Conservation (phyloP, 352 stramenopile species). For the Pythium phragmiticola region DNA sequence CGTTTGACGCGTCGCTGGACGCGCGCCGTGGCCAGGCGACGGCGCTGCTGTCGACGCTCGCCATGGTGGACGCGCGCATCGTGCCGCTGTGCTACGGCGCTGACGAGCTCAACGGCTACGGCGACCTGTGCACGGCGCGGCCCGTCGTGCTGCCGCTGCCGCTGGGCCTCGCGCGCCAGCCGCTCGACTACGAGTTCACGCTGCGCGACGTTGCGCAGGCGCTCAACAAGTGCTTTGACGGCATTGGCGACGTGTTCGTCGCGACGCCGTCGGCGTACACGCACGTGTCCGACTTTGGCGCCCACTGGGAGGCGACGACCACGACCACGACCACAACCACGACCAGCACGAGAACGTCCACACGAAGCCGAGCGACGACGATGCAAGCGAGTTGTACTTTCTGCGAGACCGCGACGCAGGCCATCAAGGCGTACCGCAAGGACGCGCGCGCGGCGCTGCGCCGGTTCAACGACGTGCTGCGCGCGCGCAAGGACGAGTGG, state of each 20-base stretch:
- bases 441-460: slow-evolving; percentile 39
- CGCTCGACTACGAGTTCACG: slow-evolving; percentile 10
- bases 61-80: slow-evolving; percentile 9
- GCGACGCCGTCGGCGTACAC: slow-evolving; percentile 29
- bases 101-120: slow-evolving; percentile 18
- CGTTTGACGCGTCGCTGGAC: slow-evolving; percentile 15
- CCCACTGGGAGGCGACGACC: slow-evolving; percentile 51
- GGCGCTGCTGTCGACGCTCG: slow-evolving; percentile 20
- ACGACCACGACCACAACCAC: background rate
- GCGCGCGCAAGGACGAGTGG: slow-evolving; percentile 36
- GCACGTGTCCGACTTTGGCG: slow-evolving; percentile 49
- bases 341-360: too few relatives aligned
- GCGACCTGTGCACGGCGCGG: slow-evolving; percentile 20
- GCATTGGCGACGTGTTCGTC: slow-evolving; percentile 41
- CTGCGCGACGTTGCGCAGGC: slow-evolving; percentile 2
- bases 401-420: slow-evolving; percentile 34
- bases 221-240: slow-evolving; percentile 5
- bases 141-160: slow-evolving; percentile 19
- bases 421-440: slow-evolving; percentile 40
- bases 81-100: slow-evolving; percentile 21
- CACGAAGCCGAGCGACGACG: slow-evolving; percentile 19
- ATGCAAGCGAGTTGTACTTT: slow-evolving; percentile 22
- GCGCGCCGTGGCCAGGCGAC: slow-evolving; percentile 10
- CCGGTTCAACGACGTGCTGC: slow-evolving; percentile 41
- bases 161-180: background rate